Evolutionary conservation across 192 early-diverging fungal genomes (phyloP), one percentile per base, ranked within the genome.

Genomic region (Entomortierella lignicola): DNA sequence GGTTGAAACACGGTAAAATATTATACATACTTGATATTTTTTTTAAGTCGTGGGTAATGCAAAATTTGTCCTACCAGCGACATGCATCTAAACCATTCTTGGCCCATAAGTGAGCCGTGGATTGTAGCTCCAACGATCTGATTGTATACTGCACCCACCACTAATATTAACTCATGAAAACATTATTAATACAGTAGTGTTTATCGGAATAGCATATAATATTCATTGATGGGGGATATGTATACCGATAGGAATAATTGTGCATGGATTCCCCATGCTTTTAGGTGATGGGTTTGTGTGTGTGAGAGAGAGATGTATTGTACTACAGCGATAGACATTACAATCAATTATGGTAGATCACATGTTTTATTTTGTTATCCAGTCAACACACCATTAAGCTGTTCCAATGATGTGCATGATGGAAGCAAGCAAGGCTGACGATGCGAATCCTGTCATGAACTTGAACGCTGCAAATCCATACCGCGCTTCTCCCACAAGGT

Each of bases 401-500:
- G 68, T 70, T 18, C 68, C 68, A 27, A 70, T 31, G 11, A 8
- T 1, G 18, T 55, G 50, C 57, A 70, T 47, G 23, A 70, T 2
- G 30, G 48, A 60, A 25, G 58, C 11, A 0, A 70, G 4, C 2
- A 61, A 20, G 20, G 60, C 59, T 1, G 59, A 60, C 6, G 32
- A 60, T 23, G 37, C 6, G n/a, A 70, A 61, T 0, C 58, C 59
- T 2, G 48, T 44, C n/a, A 70, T 11, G 51, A 53, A 43, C 51
- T 61, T 60, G 59, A 61, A 55, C 31, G n/a, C 37, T 43, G 51
- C 0, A 70, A 23, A 32, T 60, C 50, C 31, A 55, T 30, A 8
- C 8, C 8, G 2, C 68, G 68, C 52, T 70, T 70, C 59, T 70
- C 68, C 48, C 57, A 70, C 37, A 70, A 11, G 21, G 21, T 1